Conservation (phyloP, 2,329 filamentous ascomycete genomes). For the Sporothrix schenckii region DNA sequence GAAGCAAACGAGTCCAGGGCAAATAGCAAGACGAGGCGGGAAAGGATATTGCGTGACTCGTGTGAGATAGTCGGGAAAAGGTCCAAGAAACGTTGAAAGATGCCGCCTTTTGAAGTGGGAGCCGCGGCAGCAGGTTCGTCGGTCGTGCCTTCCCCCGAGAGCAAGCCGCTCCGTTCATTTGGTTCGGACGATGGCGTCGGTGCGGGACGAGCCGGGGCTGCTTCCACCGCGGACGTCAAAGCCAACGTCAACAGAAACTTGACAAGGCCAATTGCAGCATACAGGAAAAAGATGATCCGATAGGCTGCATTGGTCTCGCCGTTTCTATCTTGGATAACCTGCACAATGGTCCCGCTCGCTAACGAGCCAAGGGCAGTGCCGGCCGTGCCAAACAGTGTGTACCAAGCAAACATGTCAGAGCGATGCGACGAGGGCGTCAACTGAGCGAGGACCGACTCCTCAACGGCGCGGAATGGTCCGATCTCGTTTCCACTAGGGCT, state of each 20-base stretch:
- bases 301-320: constrained; percentile 47
- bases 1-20: constrained; percentile 52
- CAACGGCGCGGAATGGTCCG: constrained; percentile 64
- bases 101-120: neutral
- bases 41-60: constrained; percentile 57
- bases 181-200: neutral
- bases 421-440: constrained; percentile 52
- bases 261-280: constrained; percentile 58
- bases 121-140: too few species aligned
- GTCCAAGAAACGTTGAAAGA: constrained; percentile 27
- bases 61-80: constrained; percentile 61
- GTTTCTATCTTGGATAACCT: constrained; percentile 47
- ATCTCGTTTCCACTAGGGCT: constrained; percentile 68
- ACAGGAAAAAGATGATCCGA: constrained; percentile 59
- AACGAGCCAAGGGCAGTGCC: constrained; percentile 65
- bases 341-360: constrained; percentile 61
- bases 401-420: constrained; percentile 65
- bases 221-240: constrained; percentile 47
- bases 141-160: neutral
- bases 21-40: constrained; percentile 55
- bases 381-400: constrained; percentile 59
- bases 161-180: constrained; percentile 1
- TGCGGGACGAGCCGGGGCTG: constrained; percentile 33
- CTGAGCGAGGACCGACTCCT: constrained; percentile 63
- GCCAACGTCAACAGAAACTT: constrained; percentile 58